Evolutionary conservation across 108 stramenopile species (phyloP), one percentile per base, ranked within the genome.

Genomic region (Conticribra weissflogii): DNA sequence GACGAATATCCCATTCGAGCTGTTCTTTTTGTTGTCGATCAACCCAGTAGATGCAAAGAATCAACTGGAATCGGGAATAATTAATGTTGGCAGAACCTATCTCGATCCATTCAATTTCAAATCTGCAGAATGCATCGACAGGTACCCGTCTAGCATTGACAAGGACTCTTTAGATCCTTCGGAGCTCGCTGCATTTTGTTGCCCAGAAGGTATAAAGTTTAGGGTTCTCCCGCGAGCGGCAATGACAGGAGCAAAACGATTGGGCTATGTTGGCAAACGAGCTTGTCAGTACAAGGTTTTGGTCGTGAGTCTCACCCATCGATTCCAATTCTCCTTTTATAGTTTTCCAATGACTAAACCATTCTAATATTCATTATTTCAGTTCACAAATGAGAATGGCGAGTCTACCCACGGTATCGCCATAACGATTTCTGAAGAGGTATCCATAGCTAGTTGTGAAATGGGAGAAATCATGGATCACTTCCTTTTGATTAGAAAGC

Each of bases 381-480:
- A 59, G 63, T 73, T 73, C 21, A 73, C 72, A 34, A 62, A 59
- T 56, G 63, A 30, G 1, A 36, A 54, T 46, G 72, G 72, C 21
- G 25, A 25, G 0, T 34, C 54, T 22, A 46, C 36, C 0, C 63
- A 64, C 45, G 72, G 72, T 3, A 45, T 73, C 4, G 63, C 72
- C 18, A 73, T 73, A 33, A 73, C 72, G 14, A 36, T 73, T 36
- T 66, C 19, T 27, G 36, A 55, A 48, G 63, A 73, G 27, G 21
- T 59, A 22, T 19, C 30, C 9, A 33, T 32, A 16, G 17, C 29
- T 5, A 36, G 31, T 65, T 12, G 41, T 16, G 44, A 21, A 23
- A 16, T 31, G 16, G 34, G 27, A 22, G 7, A 54, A 22, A 41
- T 65, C 9, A 21, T 60, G 14, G 0, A 36, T 21, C 21, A 36